phyloP scores from a whole-genome alignment of 2,329 filamentous ascomycete genomes.

The Septoria linicola region DNA sequence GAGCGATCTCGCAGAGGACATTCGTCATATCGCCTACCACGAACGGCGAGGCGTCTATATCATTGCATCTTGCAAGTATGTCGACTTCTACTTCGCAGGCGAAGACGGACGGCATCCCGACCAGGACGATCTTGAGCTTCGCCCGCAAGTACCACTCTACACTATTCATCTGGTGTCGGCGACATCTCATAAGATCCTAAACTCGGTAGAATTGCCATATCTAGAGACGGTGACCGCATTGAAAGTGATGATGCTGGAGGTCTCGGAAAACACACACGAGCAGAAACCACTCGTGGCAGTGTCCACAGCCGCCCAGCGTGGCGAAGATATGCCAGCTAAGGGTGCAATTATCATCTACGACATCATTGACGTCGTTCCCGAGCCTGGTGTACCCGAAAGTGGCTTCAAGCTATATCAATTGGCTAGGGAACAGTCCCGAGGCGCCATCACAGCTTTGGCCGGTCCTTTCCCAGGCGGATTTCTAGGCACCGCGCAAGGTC shows the following conservation, averaged over 20 bases:
- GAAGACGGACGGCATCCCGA: conserved; percentile 83
- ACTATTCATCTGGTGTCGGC: conserved; percentile 77
- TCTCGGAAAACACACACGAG: conserved; percentile 88
- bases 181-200: conserved; percentile 73
- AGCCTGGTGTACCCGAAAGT: conserved; percentile 81
- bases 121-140: conserved; percentile 59
- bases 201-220: conserved; percentile 69
- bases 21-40: conserved; percentile 75
- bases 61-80: conserved; percentile 65
- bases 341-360: conserved; percentile 89
- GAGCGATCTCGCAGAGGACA: conserved; percentile 65
- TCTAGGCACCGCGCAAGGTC: conserved; percentile 89
- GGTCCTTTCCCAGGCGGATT: conserved; percentile 73
- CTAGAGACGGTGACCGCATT: conserved; percentile 79
- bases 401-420: conserved; percentile 82
- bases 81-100: conserved; percentile 78
- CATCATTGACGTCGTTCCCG: conserved; percentile 85
- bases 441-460: conserved; percentile 79
- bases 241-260: conserved; percentile 78
- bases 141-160: conserved; percentile 69
- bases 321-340: conserved; percentile 83
- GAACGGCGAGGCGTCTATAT: conserved; percentile 72
- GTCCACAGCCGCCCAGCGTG: conserved; percentile 80
- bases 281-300: conserved; percentile 78
- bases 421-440: conserved; percentile 86